Conservation (phyloP, 768 basidiomycete species). For the Saitozyma sp. region DNA sequence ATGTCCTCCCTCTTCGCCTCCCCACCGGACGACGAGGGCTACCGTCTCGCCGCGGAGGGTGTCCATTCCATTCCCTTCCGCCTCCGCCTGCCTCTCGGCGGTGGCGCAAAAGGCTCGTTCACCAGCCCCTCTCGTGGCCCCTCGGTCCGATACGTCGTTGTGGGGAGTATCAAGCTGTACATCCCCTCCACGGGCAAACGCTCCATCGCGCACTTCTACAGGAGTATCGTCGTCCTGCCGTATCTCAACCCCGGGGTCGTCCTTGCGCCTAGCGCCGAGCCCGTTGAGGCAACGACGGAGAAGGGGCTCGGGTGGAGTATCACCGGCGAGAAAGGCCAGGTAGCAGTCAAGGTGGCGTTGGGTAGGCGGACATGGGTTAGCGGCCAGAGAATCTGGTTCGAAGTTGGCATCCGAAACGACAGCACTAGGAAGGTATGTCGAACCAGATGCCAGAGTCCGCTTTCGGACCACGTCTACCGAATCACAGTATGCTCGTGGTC, state of each 20-base stretch:
- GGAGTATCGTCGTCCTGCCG: conserved; percentile 77
- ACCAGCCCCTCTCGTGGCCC: conserved; percentile 60
- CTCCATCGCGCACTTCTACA: conserved; percentile 87
- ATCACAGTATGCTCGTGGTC: conserved; percentile 18
- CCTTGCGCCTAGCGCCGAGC: conserved; percentile 64
- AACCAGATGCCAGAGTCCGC: too few relatives aligned
- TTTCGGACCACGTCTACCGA: too few relatives aligned
- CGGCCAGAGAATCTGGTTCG: conserved; percentile 73
- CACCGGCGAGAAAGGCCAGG: conserved; percentile 65
- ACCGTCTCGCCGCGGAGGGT: conserved; percentile 62
- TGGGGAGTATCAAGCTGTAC: conserved; percentile 77
- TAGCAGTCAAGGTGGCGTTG: conserved; percentile 66
- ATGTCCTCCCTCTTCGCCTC: conserved; percentile 39
- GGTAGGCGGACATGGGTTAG: conserved; percentile 77
- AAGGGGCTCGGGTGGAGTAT: conserved; percentile 59
- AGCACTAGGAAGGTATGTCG: conserved; percentile 60
- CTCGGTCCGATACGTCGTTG: conserved; percentile 72
- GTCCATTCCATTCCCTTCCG: conserved; percentile 70
- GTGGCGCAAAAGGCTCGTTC: conserved; percentile 62
- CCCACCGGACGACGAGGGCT: conserved; percentile 53
- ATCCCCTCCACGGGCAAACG: conserved; percentile 62
- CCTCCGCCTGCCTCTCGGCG: conserved; percentile 65
- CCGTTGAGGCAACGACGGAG: conserved; percentile 62
- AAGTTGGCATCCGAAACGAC: conserved; percentile 66
- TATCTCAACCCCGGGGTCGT: conserved; percentile 64